A percentile compares a stretch with the other conserved stretches of the same genome.
Conservation (phyloP, 78 protist genomes). For the Tieghemostelium lacteum region DNA sequence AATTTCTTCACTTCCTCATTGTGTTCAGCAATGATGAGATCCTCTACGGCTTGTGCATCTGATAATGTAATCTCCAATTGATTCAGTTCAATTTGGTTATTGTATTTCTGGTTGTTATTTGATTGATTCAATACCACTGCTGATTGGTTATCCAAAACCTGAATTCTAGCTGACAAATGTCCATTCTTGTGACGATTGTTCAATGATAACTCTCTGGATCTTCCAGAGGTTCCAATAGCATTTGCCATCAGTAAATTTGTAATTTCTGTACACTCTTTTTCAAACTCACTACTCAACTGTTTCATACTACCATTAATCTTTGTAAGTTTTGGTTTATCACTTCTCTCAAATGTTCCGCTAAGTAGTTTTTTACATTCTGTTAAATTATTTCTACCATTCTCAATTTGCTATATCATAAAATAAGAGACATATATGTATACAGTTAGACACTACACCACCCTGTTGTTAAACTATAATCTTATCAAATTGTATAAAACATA, state of each 20-base stretch:
- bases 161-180: slow-evolving; percentile 14
- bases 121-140: not conserved
- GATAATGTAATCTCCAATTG: slow-evolving; percentile 21
- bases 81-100: not conserved
- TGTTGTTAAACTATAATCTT: too few species aligned
- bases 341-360: not conserved
- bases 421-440: too few species aligned
- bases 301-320: slow-evolving; percentile 22
- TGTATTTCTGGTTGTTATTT: not conserved
- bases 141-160: slow-evolving; percentile 12
- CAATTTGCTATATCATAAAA: too few species aligned
- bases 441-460: too few species aligned
- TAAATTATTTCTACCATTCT: not conserved
- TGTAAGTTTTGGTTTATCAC: slow-evolving; percentile 29
- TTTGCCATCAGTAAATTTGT: slow-evolving; percentile 23
- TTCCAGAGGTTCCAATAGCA: slow-evolving; percentile 65
- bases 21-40: slow-evolving; percentile 38
- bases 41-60: slow-evolving; percentile 41
- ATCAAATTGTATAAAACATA: too few species aligned
- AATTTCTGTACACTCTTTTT: slow-evolving; percentile 47
- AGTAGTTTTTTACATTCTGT: not conserved
- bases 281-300: slow-evolving; percentile 32
- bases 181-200: slow-evolving; percentile 16
- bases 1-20: slow-evolving; percentile 34
- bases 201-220: slow-evolving; percentile 40